Conservation (phyloP, 192 early-diverging fungal species). For the Coemansia reversa region DNA sequence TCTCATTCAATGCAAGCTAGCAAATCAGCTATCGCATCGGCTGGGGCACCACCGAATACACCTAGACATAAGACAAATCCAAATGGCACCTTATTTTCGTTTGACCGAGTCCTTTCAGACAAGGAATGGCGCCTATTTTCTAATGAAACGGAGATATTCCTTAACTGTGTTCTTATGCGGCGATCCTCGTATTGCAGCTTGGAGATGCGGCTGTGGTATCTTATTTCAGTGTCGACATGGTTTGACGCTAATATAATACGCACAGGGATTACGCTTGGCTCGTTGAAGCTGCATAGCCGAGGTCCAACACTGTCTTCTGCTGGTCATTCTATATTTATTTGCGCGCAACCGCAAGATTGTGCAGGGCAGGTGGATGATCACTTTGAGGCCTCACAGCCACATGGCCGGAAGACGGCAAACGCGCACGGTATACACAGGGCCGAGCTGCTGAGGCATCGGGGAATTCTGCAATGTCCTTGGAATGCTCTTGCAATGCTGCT, state of each 20-base stretch:
- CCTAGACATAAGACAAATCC: background rate
- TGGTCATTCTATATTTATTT: slow-evolving; percentile 13
- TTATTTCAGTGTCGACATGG: slow-evolving; percentile 42
- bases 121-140: slow-evolving; percentile 36
- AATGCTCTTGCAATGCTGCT: slow-evolving; percentile 44
- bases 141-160: slow-evolving; percentile 20
- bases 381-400: background rate
- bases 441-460: slow-evolving; percentile 30
- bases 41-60: background rate
- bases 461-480: slow-evolving; percentile 45
- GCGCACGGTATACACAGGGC: slow-evolving; percentile 9
- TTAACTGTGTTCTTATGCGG: slow-evolving; percentile 46
- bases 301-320: background rate
- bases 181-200: slow-evolving; percentile 43
- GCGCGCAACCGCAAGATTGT: background rate
- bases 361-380: background rate
- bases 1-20: background rate
- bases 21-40: background rate
- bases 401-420: background rate
- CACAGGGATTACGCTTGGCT: slow-evolving; percentile 36
- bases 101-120: slow-evolving; percentile 9
- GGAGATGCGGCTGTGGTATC: slow-evolving; percentile 47
- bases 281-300: slow-evolving; percentile 19
- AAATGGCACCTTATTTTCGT: background rate
- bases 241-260: slow-evolving; percentile 24